These are phyloP conservation scores for Termitomyces sp. DNA, from an alignment of 768 basidiomycete genomes.

Conservation along the genomic window DNA sequence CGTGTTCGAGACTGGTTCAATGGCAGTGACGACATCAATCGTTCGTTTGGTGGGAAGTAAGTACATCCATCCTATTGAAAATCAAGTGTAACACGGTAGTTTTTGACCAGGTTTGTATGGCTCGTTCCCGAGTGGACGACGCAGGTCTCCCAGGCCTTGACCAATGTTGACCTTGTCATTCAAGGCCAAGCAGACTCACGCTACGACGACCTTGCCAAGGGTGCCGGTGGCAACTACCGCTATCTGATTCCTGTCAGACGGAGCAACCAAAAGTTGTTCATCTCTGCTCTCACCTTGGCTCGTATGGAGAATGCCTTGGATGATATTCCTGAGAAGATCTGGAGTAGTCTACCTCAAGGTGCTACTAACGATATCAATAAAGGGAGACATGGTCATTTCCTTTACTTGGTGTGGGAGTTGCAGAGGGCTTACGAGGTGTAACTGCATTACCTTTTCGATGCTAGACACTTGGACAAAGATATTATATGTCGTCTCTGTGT, in stretches of 20 bases:
- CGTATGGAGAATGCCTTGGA: background rate
- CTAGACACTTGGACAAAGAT: background rate
- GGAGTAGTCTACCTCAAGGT: background rate
- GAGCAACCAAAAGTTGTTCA: background rate
- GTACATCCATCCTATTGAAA: background rate
- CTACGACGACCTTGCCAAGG: conserved; percentile 3
- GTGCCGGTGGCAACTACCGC: background rate
- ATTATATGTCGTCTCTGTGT: background rate
- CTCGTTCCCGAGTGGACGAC: conserved; percentile 5
- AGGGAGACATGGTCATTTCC: background rate
- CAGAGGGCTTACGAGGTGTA: conserved; percentile 1
- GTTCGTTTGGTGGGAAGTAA: background rate
- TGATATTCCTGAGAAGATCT: background rate
- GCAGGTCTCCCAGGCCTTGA: background rate
- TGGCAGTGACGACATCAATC: conserved; percentile 3
- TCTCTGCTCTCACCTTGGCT: background rate
- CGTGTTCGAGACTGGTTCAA: background rate
- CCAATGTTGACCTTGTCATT: conserved; percentile 3
- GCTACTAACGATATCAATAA: background rate
- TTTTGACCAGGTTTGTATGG: conserved; percentile 4
- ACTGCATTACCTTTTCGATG: too few relatives aligned
- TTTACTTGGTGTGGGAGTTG: background rate
- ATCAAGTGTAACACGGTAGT: background rate
- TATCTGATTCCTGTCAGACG: conserved; percentile 2
- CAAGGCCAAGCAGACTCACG: background rate